Evolutionary conservation across 2,329 filamentous ascomycete species (phyloP), one percentile per base, ranked within the genome.

Genomic region (Pseudocercospora pini-densiflorae): DNA sequence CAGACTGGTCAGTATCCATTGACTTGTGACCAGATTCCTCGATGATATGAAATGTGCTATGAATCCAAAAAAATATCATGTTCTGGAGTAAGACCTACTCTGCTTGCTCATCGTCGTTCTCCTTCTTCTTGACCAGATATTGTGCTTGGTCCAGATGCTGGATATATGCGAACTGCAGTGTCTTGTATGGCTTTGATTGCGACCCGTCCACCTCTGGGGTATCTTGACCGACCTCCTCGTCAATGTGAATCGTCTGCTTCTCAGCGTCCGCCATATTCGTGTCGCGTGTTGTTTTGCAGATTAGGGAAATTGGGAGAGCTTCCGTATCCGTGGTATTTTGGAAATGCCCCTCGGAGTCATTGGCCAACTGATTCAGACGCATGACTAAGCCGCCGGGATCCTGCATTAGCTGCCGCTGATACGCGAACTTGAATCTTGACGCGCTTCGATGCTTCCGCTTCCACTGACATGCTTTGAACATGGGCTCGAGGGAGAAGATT

Each of bases 181-280:
- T 89, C 84, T 96, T 94, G 87, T 90, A 97, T 58, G 93, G 93
- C 72, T 89, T 86, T 68, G 85, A 81, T 79, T 94, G 87, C 71
- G 89, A 86, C 76, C 93, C 93, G 72, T 87, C 83, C 70, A 88
- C 87, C 66, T 85, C 78, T 72, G 87, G 78, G 64, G 80, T 80
- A 75, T 91, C 93, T 73, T 86, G 83, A 74, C 93, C 93, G 72
- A 85, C 85, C 74, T 93, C 91, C 77, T 93, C 91, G 83, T 97
- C 93, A 77, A 97, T 86, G 82, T 94, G 93, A 79, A 91, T 85
- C 54, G 81, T 83, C 51, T 75, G 71, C 65, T 75, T 77, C 29
- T 69, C 68, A 7, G 71, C 47, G 70, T 76, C 76, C 59, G 75
- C 73, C 75, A 77, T 77, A 64, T 24, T 70, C 59, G 62, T 21